Conservation (phyloP, 2,329 filamentous ascomycete genomes). For the Talaromyces sp. region DNA sequence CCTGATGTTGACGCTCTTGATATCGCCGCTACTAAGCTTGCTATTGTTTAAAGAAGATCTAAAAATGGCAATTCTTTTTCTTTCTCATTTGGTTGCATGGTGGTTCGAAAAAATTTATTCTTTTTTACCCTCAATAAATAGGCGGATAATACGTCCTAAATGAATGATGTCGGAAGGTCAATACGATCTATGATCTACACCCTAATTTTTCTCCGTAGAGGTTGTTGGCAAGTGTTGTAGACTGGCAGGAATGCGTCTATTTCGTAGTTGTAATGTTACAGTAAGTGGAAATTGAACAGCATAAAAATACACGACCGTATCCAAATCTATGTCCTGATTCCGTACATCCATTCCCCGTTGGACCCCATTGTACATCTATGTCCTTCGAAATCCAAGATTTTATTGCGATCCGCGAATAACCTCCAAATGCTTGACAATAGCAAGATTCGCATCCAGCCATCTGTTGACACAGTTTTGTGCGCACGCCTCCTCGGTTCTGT, state of each 20-base stretch:
- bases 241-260: not conserved
- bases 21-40: conserved; percentile 98
- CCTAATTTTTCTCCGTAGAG: not conserved
- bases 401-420: conserved; percentile 47
- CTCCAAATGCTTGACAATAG: conserved; percentile 83
- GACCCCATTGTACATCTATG: not conserved
- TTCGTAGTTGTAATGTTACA: conserved; percentile 1
- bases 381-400: not conserved
- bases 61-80: conserved; percentile 22
- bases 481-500: conserved; percentile 75
- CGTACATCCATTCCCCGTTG: not conserved
- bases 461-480: conserved; percentile 90
- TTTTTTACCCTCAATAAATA: not conserved
- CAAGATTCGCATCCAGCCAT: conserved; percentile 83
- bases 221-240: too few species aligned
- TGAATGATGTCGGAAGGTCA: conserved; percentile 4
- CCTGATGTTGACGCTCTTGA: conserved; percentile 97
- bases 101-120: not conserved
- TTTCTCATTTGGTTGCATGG: conserved; percentile 45
- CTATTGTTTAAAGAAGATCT: conserved; percentile 73
- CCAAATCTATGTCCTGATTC: not conserved
- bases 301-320: conserved; percentile 7
- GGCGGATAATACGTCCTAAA: conserved; percentile 3
- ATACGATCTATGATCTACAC: conserved; percentile 1
- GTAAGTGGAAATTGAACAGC: conserved; percentile 2